Conservation (phyloP, 106 monocot genomes). For the Dendrobium chrysotoxum region DNA sequence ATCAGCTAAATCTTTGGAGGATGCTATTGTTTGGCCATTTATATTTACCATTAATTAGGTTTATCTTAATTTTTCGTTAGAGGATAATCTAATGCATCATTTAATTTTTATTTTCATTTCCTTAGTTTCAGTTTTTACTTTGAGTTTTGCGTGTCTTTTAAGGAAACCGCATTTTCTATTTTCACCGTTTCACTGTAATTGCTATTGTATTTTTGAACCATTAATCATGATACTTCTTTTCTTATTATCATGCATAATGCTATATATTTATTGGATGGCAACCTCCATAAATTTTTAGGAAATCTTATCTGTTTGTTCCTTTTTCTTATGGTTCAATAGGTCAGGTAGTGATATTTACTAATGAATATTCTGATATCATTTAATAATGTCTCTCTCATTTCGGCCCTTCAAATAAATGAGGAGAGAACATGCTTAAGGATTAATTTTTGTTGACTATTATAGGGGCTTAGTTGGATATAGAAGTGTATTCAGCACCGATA, state of each 20-base stretch:
- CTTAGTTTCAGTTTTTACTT: not conserved
- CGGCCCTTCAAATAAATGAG: not conserved
- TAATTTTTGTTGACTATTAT: not conserved
- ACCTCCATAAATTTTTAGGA: not conserved
- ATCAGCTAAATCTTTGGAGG: not conserved
- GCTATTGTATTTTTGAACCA: not conserved
- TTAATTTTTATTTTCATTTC: not conserved
- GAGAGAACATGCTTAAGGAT: not conserved
- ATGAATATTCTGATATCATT: not conserved
- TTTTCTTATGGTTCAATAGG: not conserved
- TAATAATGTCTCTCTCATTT: not conserved
- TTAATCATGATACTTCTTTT: slow-evolving; percentile 2
- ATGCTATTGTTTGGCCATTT: not conserved
- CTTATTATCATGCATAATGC: not conserved
- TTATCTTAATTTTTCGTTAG: not conserved
- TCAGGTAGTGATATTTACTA: not conserved
- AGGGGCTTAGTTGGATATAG: slow-evolving; percentile 95
- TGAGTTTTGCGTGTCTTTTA: not conserved
- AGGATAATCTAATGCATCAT: not conserved
- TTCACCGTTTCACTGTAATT: not conserved
- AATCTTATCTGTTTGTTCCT: not conserved
- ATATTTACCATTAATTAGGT: not conserved
- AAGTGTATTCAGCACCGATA: slow-evolving; percentile 95
- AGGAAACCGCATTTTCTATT: not conserved
- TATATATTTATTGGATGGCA: not conserved